A percentile compares a stretch with the other conserved stretches of the same genome.
phyloP scores from a whole-genome alignment of 306 rosid genomes.

The Citrullus colocynthis region DNA sequence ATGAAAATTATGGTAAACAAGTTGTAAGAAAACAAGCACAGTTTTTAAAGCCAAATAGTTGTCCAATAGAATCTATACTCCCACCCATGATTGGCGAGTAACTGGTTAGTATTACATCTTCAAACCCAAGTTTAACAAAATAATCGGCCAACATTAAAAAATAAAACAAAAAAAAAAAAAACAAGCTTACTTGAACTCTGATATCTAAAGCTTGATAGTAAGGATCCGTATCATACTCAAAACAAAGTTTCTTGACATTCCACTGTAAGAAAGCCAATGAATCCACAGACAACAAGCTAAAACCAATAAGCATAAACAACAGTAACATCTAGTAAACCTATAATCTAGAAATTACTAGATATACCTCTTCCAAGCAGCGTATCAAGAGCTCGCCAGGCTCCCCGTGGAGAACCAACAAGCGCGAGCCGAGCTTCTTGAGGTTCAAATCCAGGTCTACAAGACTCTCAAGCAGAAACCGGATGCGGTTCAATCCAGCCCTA shows the following conservation, averaged over 20 bases:
- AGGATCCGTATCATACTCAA: slow-evolving; percentile 87
- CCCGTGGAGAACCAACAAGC: slow-evolving; percentile 58
- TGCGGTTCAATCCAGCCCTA: slow-evolving; percentile 60
- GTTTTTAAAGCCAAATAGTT: too few species aligned
- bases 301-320: background rate
- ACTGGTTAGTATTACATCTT: background rate
- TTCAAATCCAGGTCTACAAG: slow-evolving; percentile 50
- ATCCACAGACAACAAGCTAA: background rate
- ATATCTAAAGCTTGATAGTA: slow-evolving; percentile 67
- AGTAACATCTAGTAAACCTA: background rate
- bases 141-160: background rate
- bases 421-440: slow-evolving; percentile 63
- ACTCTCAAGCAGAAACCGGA: slow-evolving; percentile 59
- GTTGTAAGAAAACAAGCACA: too few species aligned
- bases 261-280: slow-evolving; percentile 38
- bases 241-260: slow-evolving; percentile 62
- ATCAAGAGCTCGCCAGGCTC: slow-evolving; percentile 52
- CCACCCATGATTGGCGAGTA: background rate
- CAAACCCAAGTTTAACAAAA: background rate
- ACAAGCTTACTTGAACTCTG: slow-evolving; percentile 43
- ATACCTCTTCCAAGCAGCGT: slow-evolving; percentile 62
- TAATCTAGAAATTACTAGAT: background rate
- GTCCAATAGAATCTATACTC: too few species aligned
- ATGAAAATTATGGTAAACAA: too few species aligned
- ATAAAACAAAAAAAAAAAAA: background rate